A percentile compares a stretch with the other conserved stretches of the same genome.
These are phyloP conservation scores for Chenopodium berlandieri DNA, from an alignment of 148 eudicot genomes.

Conservation along the genomic window DNA sequence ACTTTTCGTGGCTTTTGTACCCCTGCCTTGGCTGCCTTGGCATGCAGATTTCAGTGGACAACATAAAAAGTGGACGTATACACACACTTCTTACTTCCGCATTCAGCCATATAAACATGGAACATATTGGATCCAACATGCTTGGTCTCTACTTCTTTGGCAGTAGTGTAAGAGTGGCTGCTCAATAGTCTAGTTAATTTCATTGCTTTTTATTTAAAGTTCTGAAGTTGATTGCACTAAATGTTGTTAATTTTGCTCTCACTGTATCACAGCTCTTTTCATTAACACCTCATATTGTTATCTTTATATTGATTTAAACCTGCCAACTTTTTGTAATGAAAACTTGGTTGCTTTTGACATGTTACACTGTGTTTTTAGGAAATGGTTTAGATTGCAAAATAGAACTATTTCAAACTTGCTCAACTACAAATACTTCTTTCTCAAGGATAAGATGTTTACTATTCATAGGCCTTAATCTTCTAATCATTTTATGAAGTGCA, in stretches of 20 bases:
- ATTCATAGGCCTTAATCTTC: background rate
- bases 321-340: background rate
- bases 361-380: background rate
- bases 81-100: slow-evolving; percentile 85
- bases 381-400: background rate
- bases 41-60: slow-evolving; percentile 68
- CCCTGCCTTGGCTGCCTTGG: slow-evolving; percentile 24
- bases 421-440: background rate
- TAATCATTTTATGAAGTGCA: background rate
- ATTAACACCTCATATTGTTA: background rate
- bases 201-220: slow-evolving; percentile 1
- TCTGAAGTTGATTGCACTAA: background rate
- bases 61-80: slow-evolving; percentile 68
- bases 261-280: background rate
- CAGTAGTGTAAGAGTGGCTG: slow-evolving; percentile 40
- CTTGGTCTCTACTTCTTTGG: slow-evolving; percentile 86
- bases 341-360: background rate
- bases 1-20: background rate
- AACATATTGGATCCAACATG: slow-evolving; percentile 72
- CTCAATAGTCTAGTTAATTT: background rate
- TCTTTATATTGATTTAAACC: background rate
- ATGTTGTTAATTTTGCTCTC: background rate
- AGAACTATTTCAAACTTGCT: background rate
- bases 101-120: slow-evolving; percentile 63
- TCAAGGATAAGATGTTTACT: background rate